These are phyloP conservation scores for Paraphaeosphaeria sporulosa DNA, from an alignment of 2,329 filamentous ascomycete species.

Conservation along the genomic window DNA sequence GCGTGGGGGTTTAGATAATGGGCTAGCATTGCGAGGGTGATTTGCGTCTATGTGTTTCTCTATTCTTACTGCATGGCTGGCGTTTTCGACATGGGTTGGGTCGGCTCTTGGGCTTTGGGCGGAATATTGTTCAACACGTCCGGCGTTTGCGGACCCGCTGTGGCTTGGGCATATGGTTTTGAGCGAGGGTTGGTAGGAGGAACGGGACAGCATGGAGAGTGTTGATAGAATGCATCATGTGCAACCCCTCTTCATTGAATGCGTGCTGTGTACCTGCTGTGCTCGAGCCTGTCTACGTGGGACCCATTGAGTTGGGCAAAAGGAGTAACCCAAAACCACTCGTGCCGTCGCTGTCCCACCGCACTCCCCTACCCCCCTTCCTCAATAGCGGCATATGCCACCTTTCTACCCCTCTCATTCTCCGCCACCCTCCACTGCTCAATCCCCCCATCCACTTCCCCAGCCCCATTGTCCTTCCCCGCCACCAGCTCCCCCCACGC, in stretches of 20 bases:
- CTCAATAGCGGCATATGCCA: conserved; percentile 36
- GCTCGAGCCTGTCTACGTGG: too few species aligned
- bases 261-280: too few species aligned
- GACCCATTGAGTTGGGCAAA: too few species aligned
- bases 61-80: conserved; percentile 2
- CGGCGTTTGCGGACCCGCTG: background rate
- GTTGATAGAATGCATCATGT: background rate
- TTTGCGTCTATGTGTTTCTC: too few species aligned
- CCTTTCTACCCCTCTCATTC: conserved; percentile 29
- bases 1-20: conserved; percentile 50
- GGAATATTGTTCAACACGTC: background rate
- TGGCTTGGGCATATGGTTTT: background rate
- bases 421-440: conserved; percentile 44
- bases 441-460: conserved; percentile 58
- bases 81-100: background rate
- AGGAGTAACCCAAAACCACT: background rate
- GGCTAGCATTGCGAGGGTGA: background rate
- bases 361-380: conserved; percentile 11
- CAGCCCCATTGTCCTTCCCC: conserved; percentile 50
- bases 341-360: background rate
- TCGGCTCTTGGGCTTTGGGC: background rate
- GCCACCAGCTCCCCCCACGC: conserved; percentile 43
- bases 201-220: background rate
- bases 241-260: background rate
- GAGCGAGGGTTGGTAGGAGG: background rate